These are phyloP conservation scores for Diaporthe destruens DNA, from an alignment of 2,329 filamentous ascomycete species.

Conservation along the genomic window DNA sequence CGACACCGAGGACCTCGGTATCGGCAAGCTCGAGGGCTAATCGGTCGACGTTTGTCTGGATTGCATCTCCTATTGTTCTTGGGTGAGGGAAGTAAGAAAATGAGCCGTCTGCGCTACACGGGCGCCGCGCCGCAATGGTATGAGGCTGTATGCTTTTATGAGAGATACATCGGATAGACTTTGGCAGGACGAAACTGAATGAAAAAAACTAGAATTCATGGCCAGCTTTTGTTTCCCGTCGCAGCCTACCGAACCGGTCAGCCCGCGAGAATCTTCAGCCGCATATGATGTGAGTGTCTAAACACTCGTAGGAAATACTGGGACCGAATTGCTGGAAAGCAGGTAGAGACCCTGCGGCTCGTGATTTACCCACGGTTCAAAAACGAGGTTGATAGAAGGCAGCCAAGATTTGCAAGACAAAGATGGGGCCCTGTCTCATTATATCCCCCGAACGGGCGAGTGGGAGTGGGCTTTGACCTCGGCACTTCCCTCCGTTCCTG, in stretches of 20 bases:
- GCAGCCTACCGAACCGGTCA: neutral
- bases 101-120: neutral
- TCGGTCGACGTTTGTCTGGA: neutral
- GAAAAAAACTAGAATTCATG: constrained; percentile 23
- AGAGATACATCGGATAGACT: constrained; percentile 34
- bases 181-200: constrained; percentile 33
- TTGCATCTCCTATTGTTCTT: neutral
- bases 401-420: neutral
- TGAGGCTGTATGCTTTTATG: constrained; percentile 15
- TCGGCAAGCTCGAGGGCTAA: constrained; percentile 56
- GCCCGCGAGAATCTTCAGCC: neutral
- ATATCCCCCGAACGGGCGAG: constrained; percentile 8
- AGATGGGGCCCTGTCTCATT: constrained; percentile 1
- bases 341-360: neutral
- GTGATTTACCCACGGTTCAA: neutral
- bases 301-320: neutral
- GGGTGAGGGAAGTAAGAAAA: neutral
- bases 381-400: neutral
- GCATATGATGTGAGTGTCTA: neutral
- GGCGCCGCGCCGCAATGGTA: constrained; percentile 4
- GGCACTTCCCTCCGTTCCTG: constrained; percentile 33
- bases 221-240: neutral
- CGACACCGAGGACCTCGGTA: constrained; percentile 69
- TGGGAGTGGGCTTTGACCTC: constrained; percentile 30
- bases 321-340: no score